Evolutionary conservation across 164 flowering plant species (phyloP).

Genomic region (Tetrastigma voinierianum): DNA sequence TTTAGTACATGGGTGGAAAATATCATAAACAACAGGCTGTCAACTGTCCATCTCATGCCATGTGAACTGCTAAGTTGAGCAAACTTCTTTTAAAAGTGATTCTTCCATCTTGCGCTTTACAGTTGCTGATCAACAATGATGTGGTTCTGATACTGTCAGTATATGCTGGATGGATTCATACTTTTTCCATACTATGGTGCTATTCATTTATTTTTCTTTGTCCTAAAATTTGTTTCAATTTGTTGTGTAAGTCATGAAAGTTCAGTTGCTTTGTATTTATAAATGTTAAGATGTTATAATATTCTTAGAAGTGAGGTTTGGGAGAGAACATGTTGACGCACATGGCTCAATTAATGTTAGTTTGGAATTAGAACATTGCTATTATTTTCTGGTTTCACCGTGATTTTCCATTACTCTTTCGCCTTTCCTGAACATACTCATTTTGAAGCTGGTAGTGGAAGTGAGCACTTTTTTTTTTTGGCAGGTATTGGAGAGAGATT

Average conservation of each 20-base stretch:
- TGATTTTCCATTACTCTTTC: neutral
- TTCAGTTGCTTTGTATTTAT: neutral
- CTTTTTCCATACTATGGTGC: too few relatives aligned
- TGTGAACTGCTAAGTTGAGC: too few relatives aligned
- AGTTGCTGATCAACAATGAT: too few relatives aligned
- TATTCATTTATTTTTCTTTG: too few relatives aligned
- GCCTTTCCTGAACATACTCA: neutral
- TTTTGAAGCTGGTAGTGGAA: constrained; percentile 9
- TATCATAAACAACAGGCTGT: too few relatives aligned
- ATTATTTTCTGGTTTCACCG: neutral
- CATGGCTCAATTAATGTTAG: neutral
- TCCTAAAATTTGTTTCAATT: too few relatives aligned
- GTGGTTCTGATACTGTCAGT: too few relatives aligned
- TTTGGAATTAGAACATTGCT: neutral
- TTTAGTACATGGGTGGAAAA: too few relatives aligned
- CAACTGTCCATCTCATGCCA: too few relatives aligned
- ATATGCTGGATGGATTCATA: too few relatives aligned
- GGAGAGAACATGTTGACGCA: neutral
- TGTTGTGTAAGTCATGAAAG: neutral
- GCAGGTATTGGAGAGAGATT: constrained; percentile 92
- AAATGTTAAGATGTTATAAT: neutral
- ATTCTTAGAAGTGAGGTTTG: neutral
- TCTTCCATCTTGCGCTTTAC: too few relatives aligned
- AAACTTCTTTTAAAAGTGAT: too few relatives aligned
- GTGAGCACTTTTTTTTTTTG: constrained; percentile 12